Base-by-base conservation (phyloP, 192 early-diverging fungal species). In the Chytriomyces sp. region DNA sequence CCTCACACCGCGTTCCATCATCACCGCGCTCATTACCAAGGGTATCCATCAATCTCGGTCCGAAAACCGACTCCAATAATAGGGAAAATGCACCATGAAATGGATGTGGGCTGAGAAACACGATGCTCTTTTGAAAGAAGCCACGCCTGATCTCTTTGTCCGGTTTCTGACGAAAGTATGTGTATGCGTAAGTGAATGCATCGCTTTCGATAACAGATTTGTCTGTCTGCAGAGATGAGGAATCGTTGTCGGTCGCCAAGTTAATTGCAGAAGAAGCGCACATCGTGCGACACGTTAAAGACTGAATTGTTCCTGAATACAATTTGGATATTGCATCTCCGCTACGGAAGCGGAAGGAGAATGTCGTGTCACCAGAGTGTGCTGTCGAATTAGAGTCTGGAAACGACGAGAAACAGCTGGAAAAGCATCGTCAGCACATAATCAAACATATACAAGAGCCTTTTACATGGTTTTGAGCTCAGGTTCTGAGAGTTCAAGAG, bases 131-230 rank as follows among this genome's bases (percentile, higher is more conserved):
- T 83, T 90, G 96, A 74, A 96, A 94, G 59, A 90, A 96, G 22
- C 96, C 96, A 41, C 96, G 89, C 12, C 90, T 81, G 72, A 96
- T 92, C 31, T 85, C 78, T 12, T 88, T 80, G 77, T 98, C 95
- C 76, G 89, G 86, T 77, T 94, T 90, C 76, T 98, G 95, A 30
- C 95, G 84, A 73, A 98, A 98, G 73, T 95, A 96, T 10, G 94
- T 95, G 82, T 96, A 94, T 33, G 93, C 94, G 78, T 98, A 93
- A 19, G 81, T 81, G 64, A 72, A 83, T 66, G 77, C 85, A 57
- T 86, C 85, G 3, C 67, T 80, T 36, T 86, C 81, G 14, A 86
- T 70, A 74, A 82, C 61, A 77, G 56, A 52, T 63, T n/a, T 49
- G 44, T 49, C 22, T 22, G 44, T 22, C 17, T 41, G 52, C 25